Conservation (phyloP, 306 rosid genomes). For the Vigna reflexopilosa region DNA sequence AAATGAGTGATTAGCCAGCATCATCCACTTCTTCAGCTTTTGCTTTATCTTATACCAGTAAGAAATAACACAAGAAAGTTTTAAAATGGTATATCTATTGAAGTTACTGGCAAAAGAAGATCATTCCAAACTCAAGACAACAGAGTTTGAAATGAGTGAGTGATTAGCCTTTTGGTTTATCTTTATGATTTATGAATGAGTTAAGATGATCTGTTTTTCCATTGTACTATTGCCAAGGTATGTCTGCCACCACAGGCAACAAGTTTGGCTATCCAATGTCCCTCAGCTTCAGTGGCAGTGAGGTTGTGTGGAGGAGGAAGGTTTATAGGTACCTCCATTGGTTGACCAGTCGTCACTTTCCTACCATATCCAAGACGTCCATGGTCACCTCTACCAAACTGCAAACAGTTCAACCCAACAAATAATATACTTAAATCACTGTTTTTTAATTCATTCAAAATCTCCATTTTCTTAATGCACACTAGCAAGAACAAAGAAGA, state of each 20-base stretch:
- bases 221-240: slow-evolving; percentile 82
- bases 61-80: background rate
- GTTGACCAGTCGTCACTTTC: slow-evolving; percentile 95
- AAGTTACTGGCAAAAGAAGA: background rate
- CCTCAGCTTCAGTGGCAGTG: slow-evolving; percentile 46
- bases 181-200: slow-evolving; percentile 37
- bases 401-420: slow-evolving; percentile 29
- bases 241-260: slow-evolving; percentile 98
- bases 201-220: slow-evolving; percentile 60
- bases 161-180: slow-evolving; percentile 35
- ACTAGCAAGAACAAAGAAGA: no score
- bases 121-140: background rate
- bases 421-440: background rate
- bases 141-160: slow-evolving; percentile 36
- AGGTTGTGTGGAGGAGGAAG: slow-evolving; percentile 57
- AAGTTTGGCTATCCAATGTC: slow-evolving; percentile 80
- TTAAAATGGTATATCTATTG: background rate
- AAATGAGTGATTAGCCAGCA: slow-evolving; percentile 39
- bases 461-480: no score
- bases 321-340: slow-evolving; percentile 86
- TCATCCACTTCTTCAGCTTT: slow-evolving; percentile 47
- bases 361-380: slow-evolving; percentile 98
- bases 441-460: no score
- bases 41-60: slow-evolving; percentile 1
- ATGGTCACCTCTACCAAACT: slow-evolving; percentile 98